These are phyloP conservation scores for Trichoderma sp. DNA, from an alignment of 2,329 filamentous ascomycete genomes.

Conservation along the genomic window DNA sequence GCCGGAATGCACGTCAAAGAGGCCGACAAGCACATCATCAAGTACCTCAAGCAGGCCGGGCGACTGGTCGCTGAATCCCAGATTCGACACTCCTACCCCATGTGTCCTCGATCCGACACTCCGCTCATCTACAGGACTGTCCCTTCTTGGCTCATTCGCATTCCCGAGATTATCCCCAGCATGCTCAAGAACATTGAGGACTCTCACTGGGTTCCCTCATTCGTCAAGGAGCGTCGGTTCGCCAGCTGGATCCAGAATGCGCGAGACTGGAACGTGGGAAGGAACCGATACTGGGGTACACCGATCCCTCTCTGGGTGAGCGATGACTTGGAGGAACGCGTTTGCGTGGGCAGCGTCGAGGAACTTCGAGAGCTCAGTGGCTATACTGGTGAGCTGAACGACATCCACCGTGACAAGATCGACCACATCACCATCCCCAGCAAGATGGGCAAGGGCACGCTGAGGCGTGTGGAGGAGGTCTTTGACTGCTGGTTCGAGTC, in stretches of 20 bases:
- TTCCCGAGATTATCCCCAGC: constrained; percentile 77
- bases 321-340: constrained; percentile 81
- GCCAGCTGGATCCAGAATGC: constrained; percentile 89
- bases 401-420: constrained; percentile 90
- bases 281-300: constrained; percentile 95
- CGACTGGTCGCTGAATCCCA: constrained; percentile 83
- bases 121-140: constrained; percentile 91
- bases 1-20: constrained; percentile 86
- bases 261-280: constrained; percentile 91
- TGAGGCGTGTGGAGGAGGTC: constrained; percentile 81
- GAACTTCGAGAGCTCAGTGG: constrained; percentile 86
- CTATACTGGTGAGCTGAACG: constrained; percentile 78
- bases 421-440: constrained; percentile 94
- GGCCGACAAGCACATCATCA: constrained; percentile 91
- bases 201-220: constrained; percentile 88
- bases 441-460: constrained; percentile 79
- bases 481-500: constrained; percentile 99
- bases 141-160: constrained; percentile 92
- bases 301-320: constrained; percentile 91
- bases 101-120: constrained; percentile 93
- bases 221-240: constrained; percentile 90
- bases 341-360: constrained; percentile 82
- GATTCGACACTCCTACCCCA: constrained; percentile 87
- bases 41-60: constrained; percentile 75
- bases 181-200: constrained; percentile 90